Base-by-base conservation (phyloP, 2,329 filamentous ascomycete genomes). In the Fusarium coicis region DNA sequence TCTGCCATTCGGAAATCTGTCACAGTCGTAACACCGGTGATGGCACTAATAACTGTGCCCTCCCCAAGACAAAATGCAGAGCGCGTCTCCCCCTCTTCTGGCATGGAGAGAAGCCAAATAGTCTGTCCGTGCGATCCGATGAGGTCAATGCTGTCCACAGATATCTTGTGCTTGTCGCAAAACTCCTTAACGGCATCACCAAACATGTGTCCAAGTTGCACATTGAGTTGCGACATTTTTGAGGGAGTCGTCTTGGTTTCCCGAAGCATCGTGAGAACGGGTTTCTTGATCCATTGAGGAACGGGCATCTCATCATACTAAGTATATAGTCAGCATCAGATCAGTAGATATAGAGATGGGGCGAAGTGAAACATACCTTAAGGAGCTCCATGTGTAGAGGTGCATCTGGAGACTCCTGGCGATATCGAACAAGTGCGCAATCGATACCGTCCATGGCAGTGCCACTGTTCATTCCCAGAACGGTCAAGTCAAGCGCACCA, bases 1-100 rank as follows among this genome's bases (percentile, higher is more conserved):
- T 90, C 88, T n/a, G 83, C 83, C 56, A 89, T 81, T 10, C 87
- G 82, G 75, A 90, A 90, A 72, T 90, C 88, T 9, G 87, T 89
- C 46, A 90, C 86, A 4, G 87, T 85, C 7, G 87, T 91, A 73
- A 90, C 84, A 6, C 87, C 87, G 0, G 87, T 90, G 28, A 86
- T 83, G 2, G 85, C 81, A 44, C 87, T 86, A 18, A 91, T 82
- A 69, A 89, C 83, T 8, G 84, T 83, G 21, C 88, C 88, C 75
- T 90, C 89, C 15, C 85, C 87, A 85, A 89, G 88, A 4, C 85
- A 87, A 55, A 89, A 79, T 23, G 86, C 85, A 53, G 84, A 85
- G 44, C 82, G 83, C 34, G 82, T 84, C 63, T 87, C 83, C 18
- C 83, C 84, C 36, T 76, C 66, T 59, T 57, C 68, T n/a, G 59